Evolutionary conservation across 2,329 filamentous ascomycete species (phyloP).

Genomic region (Zopfia rhizophila): DNA sequence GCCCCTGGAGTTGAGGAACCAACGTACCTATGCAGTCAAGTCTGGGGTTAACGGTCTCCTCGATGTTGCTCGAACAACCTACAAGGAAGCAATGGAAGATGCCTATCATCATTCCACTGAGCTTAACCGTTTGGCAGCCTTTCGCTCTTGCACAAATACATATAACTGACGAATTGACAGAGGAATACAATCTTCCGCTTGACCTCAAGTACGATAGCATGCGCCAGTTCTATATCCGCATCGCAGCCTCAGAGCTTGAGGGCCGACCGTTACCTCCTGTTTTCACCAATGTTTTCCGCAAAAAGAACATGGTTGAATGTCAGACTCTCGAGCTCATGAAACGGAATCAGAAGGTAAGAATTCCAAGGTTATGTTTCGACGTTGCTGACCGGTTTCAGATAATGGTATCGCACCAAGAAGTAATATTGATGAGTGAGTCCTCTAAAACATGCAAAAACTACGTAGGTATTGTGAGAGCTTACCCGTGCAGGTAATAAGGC

Average conservation of each 20-base stretch:
- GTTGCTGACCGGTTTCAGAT: constrained; percentile 64
- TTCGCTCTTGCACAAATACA: neutral
- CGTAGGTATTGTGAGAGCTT: neutral
- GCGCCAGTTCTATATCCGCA: constrained; percentile 81
- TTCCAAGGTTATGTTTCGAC: neutral
- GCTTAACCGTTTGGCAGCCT: constrained; percentile 66
- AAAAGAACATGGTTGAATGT: constrained; percentile 82
- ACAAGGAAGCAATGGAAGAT: constrained; percentile 87
- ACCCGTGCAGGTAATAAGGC: constrained; percentile 68
- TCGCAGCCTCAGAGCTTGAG: constrained; percentile 72
- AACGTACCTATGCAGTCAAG: constrained; percentile 90
- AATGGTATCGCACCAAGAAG: constrained; percentile 82
- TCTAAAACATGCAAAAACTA: no score
- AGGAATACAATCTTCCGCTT: constrained; percentile 67
- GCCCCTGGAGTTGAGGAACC: constrained; percentile 87
- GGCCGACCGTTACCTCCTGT: constrained; percentile 68
- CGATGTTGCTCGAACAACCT: constrained; percentile 87
- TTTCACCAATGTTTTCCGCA: constrained; percentile 80
- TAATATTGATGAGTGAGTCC: constrained; percentile 75
- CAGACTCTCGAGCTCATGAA: constrained; percentile 88
- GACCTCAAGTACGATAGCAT: constrained; percentile 79
- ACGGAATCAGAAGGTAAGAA: constrained; percentile 64
- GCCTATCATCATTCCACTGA: constrained; percentile 75
- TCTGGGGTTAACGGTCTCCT: constrained; percentile 85
- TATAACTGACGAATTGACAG: constrained; percentile 27